Percentiles rank a stretch among this genome's conserved stretches.
Evolutionary conservation across 2,329 filamentous ascomycete genomes (phyloP).

Genomic region (Sporothrix curviconia): DNA sequence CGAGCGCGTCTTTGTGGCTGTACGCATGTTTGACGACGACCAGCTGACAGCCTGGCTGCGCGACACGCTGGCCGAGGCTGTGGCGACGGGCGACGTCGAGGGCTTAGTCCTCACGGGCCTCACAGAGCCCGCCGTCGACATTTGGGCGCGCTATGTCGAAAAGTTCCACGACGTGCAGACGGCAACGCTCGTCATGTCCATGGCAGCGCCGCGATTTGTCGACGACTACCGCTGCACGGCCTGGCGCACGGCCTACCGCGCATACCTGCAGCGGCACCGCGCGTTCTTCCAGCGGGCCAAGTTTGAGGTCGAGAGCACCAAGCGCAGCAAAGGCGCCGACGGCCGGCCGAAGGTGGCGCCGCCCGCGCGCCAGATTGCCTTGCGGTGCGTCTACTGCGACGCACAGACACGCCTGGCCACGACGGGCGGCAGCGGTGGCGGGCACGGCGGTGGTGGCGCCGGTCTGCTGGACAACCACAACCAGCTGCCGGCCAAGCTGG

Average conservation of each 20-base stretch:
- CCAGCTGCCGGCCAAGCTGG: conserved; percentile 51
- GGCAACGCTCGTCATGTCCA: conserved; percentile 65
- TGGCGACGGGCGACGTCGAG: conserved; percentile 64
- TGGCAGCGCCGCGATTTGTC: conserved; percentile 69
- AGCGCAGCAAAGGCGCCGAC: conserved; percentile 46
- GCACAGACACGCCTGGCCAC: conserved; percentile 45
- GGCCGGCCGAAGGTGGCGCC: conserved; percentile 58
- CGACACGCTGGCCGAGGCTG: conserved; percentile 54
- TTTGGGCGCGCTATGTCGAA: conserved; percentile 68
- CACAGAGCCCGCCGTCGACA: conserved; percentile 63
- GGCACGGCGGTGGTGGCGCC: conserved; percentile 5
- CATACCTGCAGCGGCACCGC: conserved; percentile 65
- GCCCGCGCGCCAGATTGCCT: conserved; percentile 61
- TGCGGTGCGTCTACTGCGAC: conserved; percentile 73
- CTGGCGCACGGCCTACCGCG: conserved; percentile 67
- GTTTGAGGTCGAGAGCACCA: conserved; percentile 71
- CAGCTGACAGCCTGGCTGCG: conserved; percentile 62
- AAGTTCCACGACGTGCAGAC: conserved; percentile 75
- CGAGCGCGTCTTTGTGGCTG: conserved; percentile 67
- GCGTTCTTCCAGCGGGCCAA: conserved; percentile 68
- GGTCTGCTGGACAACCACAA: conserved; percentile 31
- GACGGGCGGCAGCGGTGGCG: conserved; percentile 3
- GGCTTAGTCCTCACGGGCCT: conserved; percentile 74
- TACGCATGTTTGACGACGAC: conserved; percentile 58
- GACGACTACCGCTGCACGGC: conserved; percentile 67